Conservation (phyloP, 176 grass and related monocot species). For the Aegilops tauschii region DNA sequence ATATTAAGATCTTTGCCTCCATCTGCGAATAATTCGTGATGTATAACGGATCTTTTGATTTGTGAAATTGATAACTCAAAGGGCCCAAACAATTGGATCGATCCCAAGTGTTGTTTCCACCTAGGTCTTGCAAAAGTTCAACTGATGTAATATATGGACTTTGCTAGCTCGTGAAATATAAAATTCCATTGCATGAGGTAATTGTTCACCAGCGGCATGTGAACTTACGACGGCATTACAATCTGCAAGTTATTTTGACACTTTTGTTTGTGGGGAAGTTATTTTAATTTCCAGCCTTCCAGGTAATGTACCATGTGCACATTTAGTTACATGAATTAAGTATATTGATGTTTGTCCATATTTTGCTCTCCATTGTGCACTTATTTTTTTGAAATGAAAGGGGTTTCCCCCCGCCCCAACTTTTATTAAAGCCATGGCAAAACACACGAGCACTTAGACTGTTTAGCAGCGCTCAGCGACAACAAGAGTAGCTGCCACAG, state of each 20-base stretch:
- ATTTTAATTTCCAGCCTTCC: background rate
- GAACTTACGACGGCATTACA: background rate
- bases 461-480: too few relatives aligned
- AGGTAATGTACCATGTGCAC: background rate
- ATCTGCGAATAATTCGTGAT: background rate
- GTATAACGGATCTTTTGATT: background rate
- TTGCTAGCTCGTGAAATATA: background rate
- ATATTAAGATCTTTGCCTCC: background rate
- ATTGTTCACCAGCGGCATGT: background rate
- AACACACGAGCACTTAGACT: too few relatives aligned
- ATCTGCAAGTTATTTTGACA: background rate
- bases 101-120: background rate
- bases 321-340: background rate
- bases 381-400: too few relatives aligned
- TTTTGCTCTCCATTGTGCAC: background rate
- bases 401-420: too few relatives aligned
- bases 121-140: background rate
- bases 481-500: too few relatives aligned
- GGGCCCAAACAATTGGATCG: background rate
- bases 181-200: background rate
- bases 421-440: too few relatives aligned
- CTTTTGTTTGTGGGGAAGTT: background rate
- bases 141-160: background rate
- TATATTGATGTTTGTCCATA: background rate
- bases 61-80: background rate